phyloP scores from a whole-genome alignment of 768 basidiomycete genomes.

The Amanita thiersii region DNA sequence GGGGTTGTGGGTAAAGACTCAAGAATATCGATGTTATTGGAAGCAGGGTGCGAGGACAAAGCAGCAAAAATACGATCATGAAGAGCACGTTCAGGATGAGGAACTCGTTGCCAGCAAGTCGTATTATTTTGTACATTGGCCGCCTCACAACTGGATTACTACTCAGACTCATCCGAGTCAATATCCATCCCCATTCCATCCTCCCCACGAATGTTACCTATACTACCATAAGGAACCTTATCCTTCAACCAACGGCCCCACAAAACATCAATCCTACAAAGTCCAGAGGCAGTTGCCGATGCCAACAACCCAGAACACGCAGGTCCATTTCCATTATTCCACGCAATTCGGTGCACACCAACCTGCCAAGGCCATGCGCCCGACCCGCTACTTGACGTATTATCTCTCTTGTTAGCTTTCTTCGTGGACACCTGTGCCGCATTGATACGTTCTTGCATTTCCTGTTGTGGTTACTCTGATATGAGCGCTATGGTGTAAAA shows the following conservation, averaged over 20 bases:
- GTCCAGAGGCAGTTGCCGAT: conserved; percentile 74
- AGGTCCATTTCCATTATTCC: conserved; percentile 76
- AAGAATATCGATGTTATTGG: too few species aligned
- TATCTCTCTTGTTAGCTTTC: conserved; percentile 22
- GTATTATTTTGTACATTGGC: too few species aligned
- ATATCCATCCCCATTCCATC: conserved; percentile 38
- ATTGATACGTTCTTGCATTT: conserved; percentile 39
- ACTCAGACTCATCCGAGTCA: conserved; percentile 28
- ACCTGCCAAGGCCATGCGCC: conserved; percentile 79
- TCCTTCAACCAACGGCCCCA: conserved; percentile 68
- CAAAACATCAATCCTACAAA: conserved; percentile 80
- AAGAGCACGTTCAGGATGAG: too few species aligned
- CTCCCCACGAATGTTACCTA: conserved; percentile 51
- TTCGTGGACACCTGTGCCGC: conserved; percentile 28
- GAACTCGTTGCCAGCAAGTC: too few species aligned
- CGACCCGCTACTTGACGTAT: conserved; percentile 28
- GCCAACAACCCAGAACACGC: conserved; percentile 53
- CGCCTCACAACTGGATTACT: too few species aligned
- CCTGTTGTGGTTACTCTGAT: conserved; percentile 22
- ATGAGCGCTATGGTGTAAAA: background rate
- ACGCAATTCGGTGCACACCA: conserved; percentile 67
- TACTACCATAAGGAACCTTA: conserved; percentile 55
- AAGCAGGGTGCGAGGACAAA: too few species aligned
- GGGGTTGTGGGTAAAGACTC: too few species aligned
- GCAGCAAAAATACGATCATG: too few species aligned